Base-by-base conservation (phyloP, 306 rosid species). In the Casuarina cunninghamiana region DNA sequence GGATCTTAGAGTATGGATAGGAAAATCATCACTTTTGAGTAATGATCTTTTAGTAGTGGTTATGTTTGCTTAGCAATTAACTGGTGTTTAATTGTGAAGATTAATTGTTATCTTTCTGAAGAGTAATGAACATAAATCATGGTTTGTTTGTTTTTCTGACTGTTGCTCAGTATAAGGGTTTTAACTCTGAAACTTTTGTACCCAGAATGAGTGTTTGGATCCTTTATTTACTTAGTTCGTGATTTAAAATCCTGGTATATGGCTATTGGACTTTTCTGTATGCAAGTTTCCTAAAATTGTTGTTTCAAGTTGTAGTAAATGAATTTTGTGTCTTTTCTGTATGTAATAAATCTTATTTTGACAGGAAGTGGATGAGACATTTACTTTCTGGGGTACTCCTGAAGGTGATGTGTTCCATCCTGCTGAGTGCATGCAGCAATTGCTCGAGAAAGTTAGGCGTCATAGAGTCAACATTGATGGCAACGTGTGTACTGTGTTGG, bases 391-490 rank as follows among this genome's bases (percentile, higher is more conserved):
- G 99, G 97, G 97, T 54, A 95, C 99, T 68, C 87, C 97, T 8
- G 99, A 93, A 84, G 99, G 97, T 80, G 99, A 95, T 73, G 53
- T 93, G 54, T 92, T 95, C 72, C 97, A 95, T 84, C 99, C 99
- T 49, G 97, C 97, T 5, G 99, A 95, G 77, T 93, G 97, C 83
- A 93, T 95, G 93, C 93, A 95, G 90, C 96, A 95, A 84, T 81
- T 95, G 86, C 97, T 95, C 43, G 98, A 95, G 93, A 95, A 95
- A 91, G 98, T 88, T 68, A 86, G 98, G 88, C 97, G 90, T 48
- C 92, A 93, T 55, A 91, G 93, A 79, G 99, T 95, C 84, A 95
- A 95, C 74, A 82, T 95, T 43, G 99, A 95, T 86, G 99, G 99
- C 72, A 95, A 95, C 85, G 99, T 95, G 75, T 91, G 97, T 81